These are phyloP conservation scores for Saccharomycopsis babjevae DNA, from an alignment of 805 yeast species.

Conservation along the genomic window DNA sequence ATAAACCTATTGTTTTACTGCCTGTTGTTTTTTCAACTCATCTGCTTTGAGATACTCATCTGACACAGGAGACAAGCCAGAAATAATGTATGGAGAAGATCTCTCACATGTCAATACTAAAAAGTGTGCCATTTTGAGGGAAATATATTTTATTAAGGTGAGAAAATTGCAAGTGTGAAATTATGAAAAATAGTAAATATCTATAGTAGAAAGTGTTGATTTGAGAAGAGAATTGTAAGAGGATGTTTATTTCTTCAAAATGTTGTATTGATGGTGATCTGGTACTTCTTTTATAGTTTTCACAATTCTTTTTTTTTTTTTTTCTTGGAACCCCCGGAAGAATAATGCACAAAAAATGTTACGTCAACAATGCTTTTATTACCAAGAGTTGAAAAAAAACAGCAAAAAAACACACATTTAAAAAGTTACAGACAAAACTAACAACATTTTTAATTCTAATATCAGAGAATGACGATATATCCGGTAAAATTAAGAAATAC, in stretches of 20 bases:
- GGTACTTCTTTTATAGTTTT: not conserved
- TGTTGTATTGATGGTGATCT: not conserved
- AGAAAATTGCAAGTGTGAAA: not conserved
- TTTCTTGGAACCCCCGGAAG: not conserved
- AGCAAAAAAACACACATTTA: no score
- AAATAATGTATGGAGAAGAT: constrained; percentile 17
- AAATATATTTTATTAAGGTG: not conserved
- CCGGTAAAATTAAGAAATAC: no score
- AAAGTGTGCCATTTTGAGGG: constrained; percentile 4
- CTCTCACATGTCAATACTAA: constrained; percentile 15
- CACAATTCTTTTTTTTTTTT: not conserved
- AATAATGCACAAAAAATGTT: no score
- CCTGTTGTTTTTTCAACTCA: not conserved
- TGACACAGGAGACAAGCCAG: constrained; percentile 14
- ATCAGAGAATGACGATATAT: no score
- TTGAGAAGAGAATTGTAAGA: no score
- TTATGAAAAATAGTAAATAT: not conserved
- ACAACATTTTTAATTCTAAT: no score
- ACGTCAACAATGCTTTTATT: no score
- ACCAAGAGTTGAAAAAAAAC: no score
- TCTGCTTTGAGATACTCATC: not conserved
- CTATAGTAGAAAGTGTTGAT: not conserved
- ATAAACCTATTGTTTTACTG: not conserved
- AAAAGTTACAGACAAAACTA: no score
- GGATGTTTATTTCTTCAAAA: no score